Evolutionary conservation across 257 asterid genomes (phyloP).

Genomic region (Petrea volubilis): DNA sequence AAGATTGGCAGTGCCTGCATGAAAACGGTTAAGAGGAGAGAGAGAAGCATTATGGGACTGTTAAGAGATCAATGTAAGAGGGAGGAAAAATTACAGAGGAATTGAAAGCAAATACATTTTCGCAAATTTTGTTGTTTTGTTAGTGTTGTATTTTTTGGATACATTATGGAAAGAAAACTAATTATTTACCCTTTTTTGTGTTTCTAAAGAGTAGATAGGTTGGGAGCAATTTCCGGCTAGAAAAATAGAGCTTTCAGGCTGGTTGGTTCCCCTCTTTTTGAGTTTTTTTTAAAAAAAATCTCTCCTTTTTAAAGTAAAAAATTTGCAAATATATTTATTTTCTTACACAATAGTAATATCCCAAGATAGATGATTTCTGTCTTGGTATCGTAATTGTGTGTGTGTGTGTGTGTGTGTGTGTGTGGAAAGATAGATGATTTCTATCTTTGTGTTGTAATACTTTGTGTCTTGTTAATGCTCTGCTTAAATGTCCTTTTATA

Average conservation of each 20-base stretch:
- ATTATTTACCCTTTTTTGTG: not conserved
- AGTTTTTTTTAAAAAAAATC: not conserved
- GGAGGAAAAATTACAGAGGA: not conserved
- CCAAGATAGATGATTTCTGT: too few species aligned
- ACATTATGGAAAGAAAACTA: not conserved
- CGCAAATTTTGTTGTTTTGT: not conserved
- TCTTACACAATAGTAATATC: too few species aligned
- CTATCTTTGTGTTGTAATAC: too few species aligned
- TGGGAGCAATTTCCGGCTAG: slow-evolving; percentile 31
- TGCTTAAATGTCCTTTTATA: not conserved
- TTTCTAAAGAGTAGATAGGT: slow-evolving; percentile 21
- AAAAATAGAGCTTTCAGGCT: not conserved
- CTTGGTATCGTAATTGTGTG: too few species aligned
- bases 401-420: too few species aligned
- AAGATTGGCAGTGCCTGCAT: slow-evolving; percentile 24
- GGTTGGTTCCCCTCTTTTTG: not conserved
- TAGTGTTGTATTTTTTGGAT: not conserved
- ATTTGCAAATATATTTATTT: not conserved
- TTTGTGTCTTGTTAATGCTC: not conserved
- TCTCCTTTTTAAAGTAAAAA: too few species aligned
- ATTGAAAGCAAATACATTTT: not conserved
- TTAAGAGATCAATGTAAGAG: slow-evolving; percentile 40
- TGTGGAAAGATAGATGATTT: too few species aligned
- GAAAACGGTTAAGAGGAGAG: slow-evolving; percentile 26
- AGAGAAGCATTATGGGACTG: slow-evolving; percentile 22